These are phyloP conservation scores for Emergomyces orientalis DNA, from an alignment of 2,329 filamentous ascomycete genomes.

Conservation along the genomic window DNA sequence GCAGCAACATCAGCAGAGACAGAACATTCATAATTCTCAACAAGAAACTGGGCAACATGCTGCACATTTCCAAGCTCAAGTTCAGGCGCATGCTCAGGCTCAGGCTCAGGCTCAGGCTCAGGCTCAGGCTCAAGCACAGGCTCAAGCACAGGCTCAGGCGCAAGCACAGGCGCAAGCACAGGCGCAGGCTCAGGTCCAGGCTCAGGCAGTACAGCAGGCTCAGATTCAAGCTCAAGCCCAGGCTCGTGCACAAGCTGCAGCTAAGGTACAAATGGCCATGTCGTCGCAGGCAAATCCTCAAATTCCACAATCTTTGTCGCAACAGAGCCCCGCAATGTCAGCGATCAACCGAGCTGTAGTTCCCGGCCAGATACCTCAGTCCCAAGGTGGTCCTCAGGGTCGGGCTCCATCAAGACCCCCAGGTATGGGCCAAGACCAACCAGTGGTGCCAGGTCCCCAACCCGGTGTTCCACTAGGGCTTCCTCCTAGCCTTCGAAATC, in stretches of 20 bases:
- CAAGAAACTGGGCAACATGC: conserved; percentile 33
- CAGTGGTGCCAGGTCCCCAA: conserved; percentile 24
- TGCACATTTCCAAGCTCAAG: conserved; percentile 22
- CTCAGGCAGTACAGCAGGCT: conserved; percentile 12
- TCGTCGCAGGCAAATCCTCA: conserved; percentile 35
- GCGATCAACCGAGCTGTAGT: conserved; percentile 38
- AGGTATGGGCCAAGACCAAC: conserved; percentile 27
- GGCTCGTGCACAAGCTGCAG: conserved; percentile 35
- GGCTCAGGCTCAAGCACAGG: background rate
- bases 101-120: background rate
- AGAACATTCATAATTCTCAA: conserved; percentile 35
- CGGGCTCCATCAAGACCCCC: conserved; percentile 28
- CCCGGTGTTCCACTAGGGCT: conserved; percentile 28
- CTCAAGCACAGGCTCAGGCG: background rate
- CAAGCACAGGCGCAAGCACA: background rate
- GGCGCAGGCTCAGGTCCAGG: conserved; percentile 19
- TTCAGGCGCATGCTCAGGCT: background rate
- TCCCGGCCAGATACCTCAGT: conserved; percentile 31
- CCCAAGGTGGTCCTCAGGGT: conserved; percentile 26
- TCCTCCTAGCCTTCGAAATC: conserved; percentile 29
- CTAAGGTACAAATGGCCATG: conserved; percentile 38
- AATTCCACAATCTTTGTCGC: conserved; percentile 30
- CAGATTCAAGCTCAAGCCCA: conserved; percentile 32
- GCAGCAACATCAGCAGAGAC: conserved; percentile 35
- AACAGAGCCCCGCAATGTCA: conserved; percentile 34